Percentiles rank a stretch among this genome's conserved stretches.
These are phyloP conservation scores for Fusarium goolgardi DNA, from an alignment of 2,329 filamentous ascomycete species.

Conservation along the genomic window DNA sequence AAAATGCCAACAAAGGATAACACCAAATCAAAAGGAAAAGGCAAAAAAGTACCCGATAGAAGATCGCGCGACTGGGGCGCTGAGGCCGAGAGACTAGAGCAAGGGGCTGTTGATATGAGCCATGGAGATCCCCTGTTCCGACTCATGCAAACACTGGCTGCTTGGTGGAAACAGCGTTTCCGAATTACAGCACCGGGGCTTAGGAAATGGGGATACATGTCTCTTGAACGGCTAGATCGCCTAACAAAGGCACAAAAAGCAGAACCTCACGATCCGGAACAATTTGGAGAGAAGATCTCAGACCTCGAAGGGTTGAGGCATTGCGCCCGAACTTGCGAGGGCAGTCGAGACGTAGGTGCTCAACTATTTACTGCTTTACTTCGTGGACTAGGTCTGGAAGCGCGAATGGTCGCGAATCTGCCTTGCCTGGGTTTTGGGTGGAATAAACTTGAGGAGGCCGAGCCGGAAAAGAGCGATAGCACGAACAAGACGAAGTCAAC, in stretches of 20 bases:
- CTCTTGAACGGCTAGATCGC: conserved; percentile 78
- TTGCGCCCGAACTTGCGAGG: conserved; percentile 75
- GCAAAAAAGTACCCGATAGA: conserved; percentile 54
- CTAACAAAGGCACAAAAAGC: conserved; percentile 77
- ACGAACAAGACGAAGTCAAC: not conserved
- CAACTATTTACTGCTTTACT: conserved; percentile 91
- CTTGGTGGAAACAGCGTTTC: conserved; percentile 92
- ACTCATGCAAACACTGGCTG: conserved; percentile 78
- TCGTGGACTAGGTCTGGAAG: conserved; percentile 82
- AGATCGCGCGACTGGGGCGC: conserved; percentile 73
- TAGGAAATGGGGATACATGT: conserved; percentile 90
- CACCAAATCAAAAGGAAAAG: conserved; percentile 54
- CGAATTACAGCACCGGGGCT: conserved; percentile 80
- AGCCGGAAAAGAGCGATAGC: conserved; percentile 57
- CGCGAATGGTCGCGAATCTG: conserved; percentile 83
- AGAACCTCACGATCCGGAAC: conserved; percentile 68
- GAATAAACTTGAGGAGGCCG: conserved; percentile 85
- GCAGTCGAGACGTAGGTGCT: conserved; percentile 87
- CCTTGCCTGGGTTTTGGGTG: conserved; percentile 92
- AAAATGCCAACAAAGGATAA: conserved; percentile 43
- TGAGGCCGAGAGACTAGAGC: conserved; percentile 75
- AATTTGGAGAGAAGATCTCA: conserved; percentile 82
- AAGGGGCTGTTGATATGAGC: conserved; percentile 79
- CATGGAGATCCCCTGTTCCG: conserved; percentile 83
- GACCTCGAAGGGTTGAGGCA: conserved; percentile 74